These are phyloP conservation scores for Phytophthora hybrid DNA, from an alignment of 352 stramenopile genomes.

Conservation along the genomic window DNA sequence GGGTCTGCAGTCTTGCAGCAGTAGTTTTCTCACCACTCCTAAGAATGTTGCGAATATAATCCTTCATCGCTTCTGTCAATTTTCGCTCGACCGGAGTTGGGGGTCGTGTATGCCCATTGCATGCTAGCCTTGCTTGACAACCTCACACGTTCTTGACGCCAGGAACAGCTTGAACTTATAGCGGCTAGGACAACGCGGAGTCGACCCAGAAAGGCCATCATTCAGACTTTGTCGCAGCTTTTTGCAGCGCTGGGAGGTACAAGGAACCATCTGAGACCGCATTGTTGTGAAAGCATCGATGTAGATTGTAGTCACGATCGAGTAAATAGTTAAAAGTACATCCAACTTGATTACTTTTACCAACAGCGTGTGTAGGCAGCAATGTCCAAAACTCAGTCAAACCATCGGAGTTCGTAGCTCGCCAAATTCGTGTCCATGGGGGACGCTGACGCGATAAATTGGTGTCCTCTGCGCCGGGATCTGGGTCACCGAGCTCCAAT, in stretches of 20 bases:
- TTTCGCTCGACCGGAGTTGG: background rate
- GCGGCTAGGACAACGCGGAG: background rate
- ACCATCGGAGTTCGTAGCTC: background rate
- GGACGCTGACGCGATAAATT: background rate
- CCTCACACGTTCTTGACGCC: background rate
- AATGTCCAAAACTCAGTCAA: background rate
- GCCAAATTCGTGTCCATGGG: background rate
- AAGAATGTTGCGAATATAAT: background rate
- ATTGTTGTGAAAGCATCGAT: slow-evolving; percentile 3
- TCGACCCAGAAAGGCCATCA: background rate
- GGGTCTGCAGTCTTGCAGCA: background rate
- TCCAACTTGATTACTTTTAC: background rate
- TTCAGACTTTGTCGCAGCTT: background rate
- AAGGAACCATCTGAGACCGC: background rate
- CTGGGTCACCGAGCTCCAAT: background rate
- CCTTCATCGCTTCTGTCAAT: too few relatives aligned
- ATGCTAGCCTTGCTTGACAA: background rate
- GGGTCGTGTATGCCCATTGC: slow-evolving; percentile 13
- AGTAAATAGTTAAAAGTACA: background rate
- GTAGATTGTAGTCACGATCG: background rate
- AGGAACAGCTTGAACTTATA: slow-evolving; percentile 7
- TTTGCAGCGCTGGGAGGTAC: background rate
- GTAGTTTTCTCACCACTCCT: background rate
- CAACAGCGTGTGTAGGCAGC: background rate
- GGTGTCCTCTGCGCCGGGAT: background rate